Evolutionary conservation across 2,329 filamentous ascomycete species (phyloP).

Genomic region (Chaetomium globosum): DNA sequence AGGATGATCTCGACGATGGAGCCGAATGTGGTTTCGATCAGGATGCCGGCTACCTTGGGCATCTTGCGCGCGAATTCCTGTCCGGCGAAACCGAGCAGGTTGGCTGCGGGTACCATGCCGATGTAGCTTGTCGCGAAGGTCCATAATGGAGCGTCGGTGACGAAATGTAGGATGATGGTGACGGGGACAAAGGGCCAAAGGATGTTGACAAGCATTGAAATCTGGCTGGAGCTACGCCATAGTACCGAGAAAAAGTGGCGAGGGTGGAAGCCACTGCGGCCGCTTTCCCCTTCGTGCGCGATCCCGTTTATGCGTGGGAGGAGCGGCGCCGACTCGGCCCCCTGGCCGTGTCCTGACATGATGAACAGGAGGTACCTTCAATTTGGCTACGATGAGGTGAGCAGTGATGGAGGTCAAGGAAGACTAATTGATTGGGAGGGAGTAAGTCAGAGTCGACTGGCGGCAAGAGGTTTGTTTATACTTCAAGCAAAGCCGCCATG

Average conservation of each 20-base stretch:
- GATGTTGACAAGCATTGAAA: slow-evolving; percentile 67
- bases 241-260: slow-evolving; percentile 64
- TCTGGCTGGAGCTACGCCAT: slow-evolving; percentile 63
- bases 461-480: background rate
- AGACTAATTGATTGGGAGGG: background rate
- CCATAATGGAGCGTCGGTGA: slow-evolving; percentile 50
- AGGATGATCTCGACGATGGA: slow-evolving; percentile 80
- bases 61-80: slow-evolving; percentile 73
- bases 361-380: background rate
- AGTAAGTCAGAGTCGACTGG: background rate
- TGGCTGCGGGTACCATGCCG: slow-evolving; percentile 74
- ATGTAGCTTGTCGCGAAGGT: slow-evolving; percentile 73
- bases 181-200: slow-evolving; percentile 74
- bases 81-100: slow-evolving; percentile 72
- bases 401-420: background rate
- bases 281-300: slow-evolving; percentile 61
- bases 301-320: slow-evolving; percentile 3
- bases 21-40: slow-evolving; percentile 58
- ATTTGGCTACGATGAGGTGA: background rate
- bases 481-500: background rate
- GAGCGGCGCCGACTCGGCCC: slow-evolving; percentile 7
- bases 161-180: slow-evolving; percentile 63
- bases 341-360: background rate
- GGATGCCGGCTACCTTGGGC: slow-evolving; percentile 69
- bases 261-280: slow-evolving; percentile 65